Evolutionary conservation across 176 grass and related monocot species (phyloP), one percentile per base, ranked within the genome.

Genomic region (Poa annua): DNA sequence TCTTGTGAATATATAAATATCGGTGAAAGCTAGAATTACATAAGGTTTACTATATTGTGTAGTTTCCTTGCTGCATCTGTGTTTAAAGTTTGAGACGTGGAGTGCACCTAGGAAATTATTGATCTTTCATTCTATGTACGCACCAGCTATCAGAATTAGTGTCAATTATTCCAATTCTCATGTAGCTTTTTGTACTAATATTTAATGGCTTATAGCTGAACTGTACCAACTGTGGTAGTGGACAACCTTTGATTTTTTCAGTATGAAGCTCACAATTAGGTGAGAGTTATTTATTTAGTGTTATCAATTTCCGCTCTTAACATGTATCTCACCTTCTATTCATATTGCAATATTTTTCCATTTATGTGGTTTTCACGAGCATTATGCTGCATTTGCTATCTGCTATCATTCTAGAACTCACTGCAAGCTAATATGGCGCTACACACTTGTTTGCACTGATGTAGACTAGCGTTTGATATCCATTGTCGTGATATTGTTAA

Each of bases 191-290:
- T 55, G 20, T 2, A 6, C n/a, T 66, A 71, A 49, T 25, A 78
- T 82, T 22, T 4, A 29, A 64, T 78, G 71, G 47, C 20, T 78
- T 82, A 66, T 36, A 36, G 26, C 48, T 80, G 69, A 80, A 75
- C 49, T 75, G 47, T 79, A 73, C 33, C 32, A 72, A 33, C 21
- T n/a, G n/a, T 21, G 5, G 7, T 83, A 36, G 19, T 49, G 12
- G 81, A 64, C 59, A 77, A 77, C 22, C 32, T 54, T 71, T 15
- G 14, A 11, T 82, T 51, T 77, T 89, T 89, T 89, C 82, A 94
- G 92, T 98, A 98, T 91, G 88, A 98, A 91, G 92, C 53, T n/a
- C 53, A 56, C 22, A 56, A 56, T 56, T 56, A 21, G 2, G 9
- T 9, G 19, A 21, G 19, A 11, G 20, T 56, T 56, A 56, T 21